Conservation (phyloP, 2,329 filamentous ascomycete genomes). For the Neonectria magnoliae region DNA sequence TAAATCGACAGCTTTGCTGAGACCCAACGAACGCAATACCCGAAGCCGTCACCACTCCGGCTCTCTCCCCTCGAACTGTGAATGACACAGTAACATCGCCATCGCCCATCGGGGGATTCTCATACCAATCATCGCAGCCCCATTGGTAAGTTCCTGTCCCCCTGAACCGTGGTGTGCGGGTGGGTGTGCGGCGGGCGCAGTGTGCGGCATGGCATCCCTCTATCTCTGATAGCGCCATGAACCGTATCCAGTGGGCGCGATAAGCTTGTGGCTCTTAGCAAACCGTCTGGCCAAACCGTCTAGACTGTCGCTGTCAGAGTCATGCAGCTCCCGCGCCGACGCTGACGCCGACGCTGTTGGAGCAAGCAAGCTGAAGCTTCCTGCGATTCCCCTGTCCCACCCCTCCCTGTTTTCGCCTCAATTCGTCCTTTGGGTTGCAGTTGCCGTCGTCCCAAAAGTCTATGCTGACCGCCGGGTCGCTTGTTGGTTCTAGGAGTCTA, state of each 20-base stretch:
- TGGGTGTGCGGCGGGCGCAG: slow-evolving; percentile 42
- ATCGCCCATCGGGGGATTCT: slow-evolving; percentile 22
- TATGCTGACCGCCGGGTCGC: slow-evolving; percentile 40
- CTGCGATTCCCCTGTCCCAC: slow-evolving; percentile 23
- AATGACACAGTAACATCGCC: slow-evolving; percentile 23
- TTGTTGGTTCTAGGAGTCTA: slow-evolving; percentile 33
- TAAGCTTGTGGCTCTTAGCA: slow-evolving; percentile 20
- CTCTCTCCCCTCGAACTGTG: neutral
- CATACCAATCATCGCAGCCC: slow-evolving; percentile 35
- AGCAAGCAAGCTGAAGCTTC: slow-evolving; percentile 7
- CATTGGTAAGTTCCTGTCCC: slow-evolving; percentile 41
- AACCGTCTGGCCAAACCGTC: neutral
- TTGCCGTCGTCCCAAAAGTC: slow-evolving; percentile 29
- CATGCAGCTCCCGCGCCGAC: slow-evolving; percentile 12
- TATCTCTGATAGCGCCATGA: slow-evolving; percentile 28
- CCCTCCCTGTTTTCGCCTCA: slow-evolving; percentile 20
- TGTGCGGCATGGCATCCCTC: slow-evolving; percentile 29
- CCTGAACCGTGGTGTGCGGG: slow-evolving; percentile 29
- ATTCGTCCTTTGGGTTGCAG: slow-evolving; percentile 12
- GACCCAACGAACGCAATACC: neutral
- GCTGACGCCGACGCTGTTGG: slow-evolving; percentile 11
- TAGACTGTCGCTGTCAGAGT: slow-evolving; percentile 10
- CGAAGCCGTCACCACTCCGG: slow-evolving; percentile 7
- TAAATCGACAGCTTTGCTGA: neutral
- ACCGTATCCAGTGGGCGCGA: slow-evolving; percentile 15